phyloP scores from a whole-genome alignment of 768 basidiomycete genomes.

The Ephemerocybe angulata region DNA sequence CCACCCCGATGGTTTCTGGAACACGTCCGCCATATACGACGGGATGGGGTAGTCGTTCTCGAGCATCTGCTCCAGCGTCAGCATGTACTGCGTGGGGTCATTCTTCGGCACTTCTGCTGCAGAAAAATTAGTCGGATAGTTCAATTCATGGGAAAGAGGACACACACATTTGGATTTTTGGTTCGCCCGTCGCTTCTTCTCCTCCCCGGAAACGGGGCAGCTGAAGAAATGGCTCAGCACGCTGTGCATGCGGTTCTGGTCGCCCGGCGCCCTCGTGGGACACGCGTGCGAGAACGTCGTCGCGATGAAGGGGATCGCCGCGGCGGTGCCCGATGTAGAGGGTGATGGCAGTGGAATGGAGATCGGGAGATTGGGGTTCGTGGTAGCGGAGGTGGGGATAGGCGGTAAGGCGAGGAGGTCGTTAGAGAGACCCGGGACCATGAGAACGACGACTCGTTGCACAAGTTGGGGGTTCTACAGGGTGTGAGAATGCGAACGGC shows the following conservation, averaged over 20 bases:
- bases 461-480: slow-evolving; percentile 68
- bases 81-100: slow-evolving; percentile 65
- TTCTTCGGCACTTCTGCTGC: slow-evolving; percentile 60
- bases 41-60: slow-evolving; percentile 93
- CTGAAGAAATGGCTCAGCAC: slow-evolving; percentile 82
- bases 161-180: slow-evolving; percentile 36
- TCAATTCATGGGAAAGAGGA: slow-evolving; percentile 1
- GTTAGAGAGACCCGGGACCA: slow-evolving; percentile 85
- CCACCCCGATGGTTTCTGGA: slow-evolving; percentile 68
- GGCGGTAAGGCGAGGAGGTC: slow-evolving; percentile 70
- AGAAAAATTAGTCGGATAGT: neutral
- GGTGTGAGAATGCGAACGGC: too few species aligned
- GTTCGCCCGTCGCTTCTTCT: slow-evolving; percentile 66
- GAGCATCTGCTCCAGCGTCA: slow-evolving; percentile 83
- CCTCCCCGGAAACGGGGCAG: slow-evolving; percentile 72
- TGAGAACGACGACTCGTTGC: slow-evolving; percentile 72
- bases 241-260: slow-evolving; percentile 79
- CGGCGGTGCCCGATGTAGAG: slow-evolving; percentile 18
- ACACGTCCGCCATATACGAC: slow-evolving; percentile 74
- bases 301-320: slow-evolving; percentile 61
- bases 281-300: slow-evolving; percentile 89
- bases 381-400: slow-evolving; percentile 62
- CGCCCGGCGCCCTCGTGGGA: slow-evolving; percentile 91
- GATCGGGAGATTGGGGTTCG: slow-evolving; percentile 45
- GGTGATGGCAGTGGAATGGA: slow-evolving; percentile 35